phyloP scores from a whole-genome alignment of 2,329 filamentous ascomycete species.

The Endothia cerciana region DNA sequence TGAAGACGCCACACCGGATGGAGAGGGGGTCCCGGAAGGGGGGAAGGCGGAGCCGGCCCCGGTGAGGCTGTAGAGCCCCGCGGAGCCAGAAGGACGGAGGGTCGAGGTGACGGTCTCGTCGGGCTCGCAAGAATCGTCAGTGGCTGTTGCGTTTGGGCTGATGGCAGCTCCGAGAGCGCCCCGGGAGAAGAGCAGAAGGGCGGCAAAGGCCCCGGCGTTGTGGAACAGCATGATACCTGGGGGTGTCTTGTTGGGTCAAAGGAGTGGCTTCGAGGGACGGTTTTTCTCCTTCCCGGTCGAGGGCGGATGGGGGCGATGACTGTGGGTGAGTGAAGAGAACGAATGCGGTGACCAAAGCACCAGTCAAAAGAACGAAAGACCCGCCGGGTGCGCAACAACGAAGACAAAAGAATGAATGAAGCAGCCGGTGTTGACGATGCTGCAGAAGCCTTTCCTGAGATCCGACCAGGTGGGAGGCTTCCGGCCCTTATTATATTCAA shows the following conservation, averaged over 20 bases:
- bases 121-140: conserved; percentile 25
- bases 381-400: conserved; percentile 19
- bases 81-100: conserved; percentile 15
- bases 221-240: conserved; percentile 26
- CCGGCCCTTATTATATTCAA: conserved; percentile 11
- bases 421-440: conserved; percentile 23
- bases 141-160: conserved; percentile 17
- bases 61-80: conserved; percentile 11
- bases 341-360: conserved; percentile 28
- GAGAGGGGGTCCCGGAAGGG: neutral
- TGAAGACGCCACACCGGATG: neutral
- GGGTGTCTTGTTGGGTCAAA: neutral
- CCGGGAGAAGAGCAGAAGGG: conserved; percentile 26
- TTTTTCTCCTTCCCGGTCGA: conserved; percentile 4
- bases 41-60: neutral
- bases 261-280: neutral
- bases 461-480: neutral
- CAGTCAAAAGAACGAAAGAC: conserved; percentile 28
- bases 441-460: neutral
- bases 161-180: conserved; percentile 21
- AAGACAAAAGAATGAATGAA: conserved; percentile 14
- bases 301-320: neutral
- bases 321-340: conserved; percentile 21
- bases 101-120: conserved; percentile 24
- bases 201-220: conserved; percentile 21